These are phyloP conservation scores for Epichloe baconii DNA, from an alignment of 2,329 filamentous ascomycete genomes.

Conservation along the genomic window DNA sequence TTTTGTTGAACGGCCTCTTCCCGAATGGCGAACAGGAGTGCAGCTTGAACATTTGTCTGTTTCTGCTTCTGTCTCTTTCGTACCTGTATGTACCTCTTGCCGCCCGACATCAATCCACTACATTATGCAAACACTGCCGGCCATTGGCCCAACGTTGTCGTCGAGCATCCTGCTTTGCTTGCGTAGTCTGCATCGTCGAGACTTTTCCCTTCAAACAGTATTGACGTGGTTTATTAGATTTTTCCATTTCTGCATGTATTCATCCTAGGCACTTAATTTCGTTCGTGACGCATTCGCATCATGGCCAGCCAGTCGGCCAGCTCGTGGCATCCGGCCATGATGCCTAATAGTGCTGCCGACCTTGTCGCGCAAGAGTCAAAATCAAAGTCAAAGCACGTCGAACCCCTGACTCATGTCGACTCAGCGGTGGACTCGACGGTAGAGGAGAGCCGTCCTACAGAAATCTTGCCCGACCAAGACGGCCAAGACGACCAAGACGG, in stretches of 20 bases:
- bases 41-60: constrained; percentile 8
- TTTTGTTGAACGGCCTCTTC: not conserved
- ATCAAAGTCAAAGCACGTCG: not conserved
- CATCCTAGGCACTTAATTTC: not conserved
- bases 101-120: not conserved
- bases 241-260: constrained; percentile 1
- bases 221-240: not conserved
- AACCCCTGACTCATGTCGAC: not conserved
- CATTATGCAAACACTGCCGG: not conserved
- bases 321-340: constrained; percentile 29
- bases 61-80: constrained; percentile 9
- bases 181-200: constrained; percentile 7
- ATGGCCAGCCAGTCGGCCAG: constrained; percentile 25
- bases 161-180: not conserved
- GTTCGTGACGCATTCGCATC: constrained; percentile 9
- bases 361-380: not conserved
- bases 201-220: not conserved
- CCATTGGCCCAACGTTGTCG: not conserved
- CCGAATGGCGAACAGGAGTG: constrained; percentile 10
- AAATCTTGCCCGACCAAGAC: not conserved
- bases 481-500: not conserved
- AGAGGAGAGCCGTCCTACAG: not conserved
- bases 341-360: constrained; percentile 19
- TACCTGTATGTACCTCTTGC: not conserved
- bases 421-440: not conserved